Evolutionary conservation across 306 rosid species (phyloP).

Genomic region (Malus domestica): DNA sequence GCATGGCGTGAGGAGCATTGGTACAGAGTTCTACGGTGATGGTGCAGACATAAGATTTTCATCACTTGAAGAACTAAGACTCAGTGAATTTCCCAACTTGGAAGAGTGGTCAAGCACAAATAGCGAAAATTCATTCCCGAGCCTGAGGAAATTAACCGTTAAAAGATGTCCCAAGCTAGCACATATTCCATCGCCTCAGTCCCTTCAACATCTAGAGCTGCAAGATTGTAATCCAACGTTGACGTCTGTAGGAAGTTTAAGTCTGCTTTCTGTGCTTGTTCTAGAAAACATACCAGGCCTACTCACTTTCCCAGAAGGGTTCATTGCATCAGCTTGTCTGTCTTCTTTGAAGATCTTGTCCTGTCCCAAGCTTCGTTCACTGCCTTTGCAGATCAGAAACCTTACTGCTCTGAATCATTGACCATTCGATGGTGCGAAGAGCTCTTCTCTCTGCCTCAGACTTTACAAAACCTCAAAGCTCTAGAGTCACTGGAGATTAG

Average conservation of each 20-base stretch:
- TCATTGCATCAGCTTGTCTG: neutral
- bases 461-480: conserved; percentile 4
- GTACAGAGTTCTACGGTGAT: neutral
- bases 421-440: conserved; percentile 2
- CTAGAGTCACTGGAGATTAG: neutral
- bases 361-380: neutral
- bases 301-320: neutral
- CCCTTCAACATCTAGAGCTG: conserved; percentile 9
- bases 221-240: neutral
- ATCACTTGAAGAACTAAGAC: neutral
- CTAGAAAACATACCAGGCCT: neutral
- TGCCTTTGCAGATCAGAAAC: neutral
- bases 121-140: neutral
- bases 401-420: conserved; percentile 7
- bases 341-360: conserved; percentile 1
- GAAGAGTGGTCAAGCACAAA: neutral
- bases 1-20: neutral
- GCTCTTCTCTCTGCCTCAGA: neutral
- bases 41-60: neutral
- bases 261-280: neutral
- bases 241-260: neutral
- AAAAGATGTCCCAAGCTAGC: neutral
- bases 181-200: neutral
- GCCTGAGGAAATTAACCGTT: neutral
- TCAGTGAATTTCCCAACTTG: neutral